Evolutionary conservation across 176 grass and related monocot genomes (phyloP), one percentile per base, ranked within the genome.

Genomic region (Olyra latifolia): DNA sequence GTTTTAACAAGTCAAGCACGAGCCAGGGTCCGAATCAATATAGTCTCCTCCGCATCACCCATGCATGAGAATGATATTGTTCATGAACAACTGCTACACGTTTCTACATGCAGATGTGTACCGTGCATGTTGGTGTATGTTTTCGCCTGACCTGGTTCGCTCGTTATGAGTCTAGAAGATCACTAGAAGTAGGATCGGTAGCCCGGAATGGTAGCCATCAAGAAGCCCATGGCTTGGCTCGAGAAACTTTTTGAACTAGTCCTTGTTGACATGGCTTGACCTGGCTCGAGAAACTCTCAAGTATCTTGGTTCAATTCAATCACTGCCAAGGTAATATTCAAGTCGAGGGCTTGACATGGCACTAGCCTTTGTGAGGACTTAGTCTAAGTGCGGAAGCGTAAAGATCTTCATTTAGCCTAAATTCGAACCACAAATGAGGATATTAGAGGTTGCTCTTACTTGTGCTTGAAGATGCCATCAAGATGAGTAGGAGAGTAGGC

Each of bases 1-100:
- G 22, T 56, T 79, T 79, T 78, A 71, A 85, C 65, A 77, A 16
- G 52, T 61, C 40, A 75, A 83, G 8, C 59, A 45, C 32, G 25
- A 48, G 39, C 55, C 4, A 22, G 10, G 56, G 45, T 40, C 30
- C 25, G 39, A 22, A 74, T 74, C 49, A 41, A 57, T 39, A 71
- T 45, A 8, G 52, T n/a, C 52, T 54, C 19, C 19, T 35, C 2
- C 40, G 11, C 39, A 13, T 17, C 5, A 14, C 2, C 24, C 22
- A 24, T 66, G 63, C 39, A 68, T 47, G 7, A 47, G 13, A 17
- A n/a, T n/a, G n/a, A n/a, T 29, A 15, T 15, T 59, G 10, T 27
- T 59, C 2, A 27, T 27, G 8, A 22, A 10, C 7, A 55, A 55
- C 53, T 10, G 53, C 20, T 23, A 23, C 8, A 4, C 43, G 55